A percentile compares a stretch with the other conserved stretches of the same genome.
Conservation (phyloP, 306 rosid species). For the Fagus sylvatica region DNA sequence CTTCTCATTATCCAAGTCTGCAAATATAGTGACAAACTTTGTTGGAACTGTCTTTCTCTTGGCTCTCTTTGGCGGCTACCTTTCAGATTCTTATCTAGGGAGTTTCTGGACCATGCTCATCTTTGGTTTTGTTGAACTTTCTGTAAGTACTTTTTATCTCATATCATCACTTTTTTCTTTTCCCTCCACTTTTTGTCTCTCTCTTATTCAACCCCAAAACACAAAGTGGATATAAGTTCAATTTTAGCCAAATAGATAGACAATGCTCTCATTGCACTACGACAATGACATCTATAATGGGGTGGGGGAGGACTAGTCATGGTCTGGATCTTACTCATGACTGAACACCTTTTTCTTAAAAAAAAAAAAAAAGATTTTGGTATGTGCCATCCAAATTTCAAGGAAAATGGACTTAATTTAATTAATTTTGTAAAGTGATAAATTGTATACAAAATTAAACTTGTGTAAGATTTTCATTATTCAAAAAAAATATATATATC, state of each 20-base stretch:
- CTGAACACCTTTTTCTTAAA: neutral
- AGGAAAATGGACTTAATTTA: no score
- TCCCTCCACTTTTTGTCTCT: neutral
- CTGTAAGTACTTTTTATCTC: constrained; percentile 43
- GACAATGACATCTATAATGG: neutral
- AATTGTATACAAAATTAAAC: no score
- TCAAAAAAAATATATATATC: no score
- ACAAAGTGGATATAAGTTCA: neutral
- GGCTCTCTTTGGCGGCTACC: constrained; percentile 91
- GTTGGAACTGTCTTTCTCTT: constrained; percentile 89
- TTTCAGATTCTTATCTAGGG: constrained; percentile 93
- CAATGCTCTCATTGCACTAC: neutral
- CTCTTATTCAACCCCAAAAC: neutral
- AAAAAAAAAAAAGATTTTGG: neutral
- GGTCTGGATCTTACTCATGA: neutral
- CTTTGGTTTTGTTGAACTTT: constrained; percentile 88
- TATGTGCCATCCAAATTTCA: neutral
- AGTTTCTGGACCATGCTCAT: constrained; percentile 95
- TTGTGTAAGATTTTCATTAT: no score
- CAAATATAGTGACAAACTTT: constrained; percentile 91
- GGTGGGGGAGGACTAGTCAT: neutral
- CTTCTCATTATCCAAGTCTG: constrained; percentile 78
- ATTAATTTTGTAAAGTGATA: no score
- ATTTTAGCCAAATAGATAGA: neutral
- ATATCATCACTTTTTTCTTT: neutral